Evolutionary conservation across 352 stramenopile genomes (phyloP).

Genomic region (Phytophthora meadii): DNA sequence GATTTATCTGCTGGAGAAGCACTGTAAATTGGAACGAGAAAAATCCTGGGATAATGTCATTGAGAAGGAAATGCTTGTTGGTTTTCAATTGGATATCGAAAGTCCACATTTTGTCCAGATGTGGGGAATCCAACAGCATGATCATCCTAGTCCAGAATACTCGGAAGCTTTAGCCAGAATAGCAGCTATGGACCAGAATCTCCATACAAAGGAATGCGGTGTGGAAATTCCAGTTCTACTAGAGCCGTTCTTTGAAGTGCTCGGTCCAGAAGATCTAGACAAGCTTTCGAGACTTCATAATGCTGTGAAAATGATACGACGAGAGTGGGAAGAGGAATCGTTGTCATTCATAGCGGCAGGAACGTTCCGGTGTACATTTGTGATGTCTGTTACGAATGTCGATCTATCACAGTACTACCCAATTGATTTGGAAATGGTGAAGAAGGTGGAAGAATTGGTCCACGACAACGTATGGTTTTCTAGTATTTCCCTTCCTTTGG

Average conservation of each 20-base stretch:
- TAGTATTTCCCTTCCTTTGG: background rate
- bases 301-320: background rate
- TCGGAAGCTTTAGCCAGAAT: slow-evolving; percentile 1
- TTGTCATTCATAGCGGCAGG: background rate
- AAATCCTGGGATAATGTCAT: too few relatives aligned
- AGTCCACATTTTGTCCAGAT: background rate
- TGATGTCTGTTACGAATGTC: background rate
- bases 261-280: too few relatives aligned
- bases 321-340: background rate
- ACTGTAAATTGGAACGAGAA: slow-evolving; percentile 22
- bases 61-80: slow-evolving; percentile 1
- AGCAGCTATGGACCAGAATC: background rate
- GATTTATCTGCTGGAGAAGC: slow-evolving; percentile 23
- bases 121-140: background rate
- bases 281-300: background rate
- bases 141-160: background rate
- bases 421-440: background rate
- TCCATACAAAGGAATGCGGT: background rate
- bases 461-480: background rate
- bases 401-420: background rate
- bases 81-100: background rate
- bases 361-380: slow-evolving; percentile 2
- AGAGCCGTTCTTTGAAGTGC: too few relatives aligned
- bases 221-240: slow-evolving; percentile 5
- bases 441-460: background rate